Evolutionary conservation across 805 yeast species (phyloP).

Genomic region (Teunomyces gatunensis): DNA sequence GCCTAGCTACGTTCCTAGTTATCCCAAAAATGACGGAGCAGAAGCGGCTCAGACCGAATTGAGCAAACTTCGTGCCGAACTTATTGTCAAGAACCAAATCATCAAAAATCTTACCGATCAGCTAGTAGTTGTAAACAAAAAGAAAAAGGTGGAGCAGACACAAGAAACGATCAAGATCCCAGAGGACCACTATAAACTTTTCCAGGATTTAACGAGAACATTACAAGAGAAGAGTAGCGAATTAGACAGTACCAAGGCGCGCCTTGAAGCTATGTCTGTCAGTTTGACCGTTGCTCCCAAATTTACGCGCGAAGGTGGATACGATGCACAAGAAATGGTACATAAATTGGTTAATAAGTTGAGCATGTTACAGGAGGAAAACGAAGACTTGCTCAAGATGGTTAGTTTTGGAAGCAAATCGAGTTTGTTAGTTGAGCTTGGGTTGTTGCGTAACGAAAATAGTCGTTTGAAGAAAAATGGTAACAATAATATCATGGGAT

Average conservation of each 20-base stretch:
- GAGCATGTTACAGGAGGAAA: slow-evolving; percentile 61
- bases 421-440: slow-evolving; percentile 66
- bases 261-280: slow-evolving; percentile 59
- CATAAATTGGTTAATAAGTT: slow-evolving; percentile 68
- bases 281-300: slow-evolving; percentile 20
- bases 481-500: not conserved
- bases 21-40: slow-evolving; percentile 1
- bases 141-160: not conserved
- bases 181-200: slow-evolving; percentile 43
- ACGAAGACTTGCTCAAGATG: slow-evolving; percentile 66
- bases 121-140: slow-evolving; percentile 18
- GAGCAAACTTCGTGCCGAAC: slow-evolving; percentile 44
- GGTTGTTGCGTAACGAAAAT: slow-evolving; percentile 49
- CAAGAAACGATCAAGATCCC: slow-evolving; percentile 34
- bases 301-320: slow-evolving; percentile 55
- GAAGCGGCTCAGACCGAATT: slow-evolving; percentile 5
- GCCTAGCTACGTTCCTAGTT: slow-evolving; percentile 29
- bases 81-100: slow-evolving; percentile 53
- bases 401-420: slow-evolving; percentile 73
- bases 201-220: slow-evolving; percentile 46
- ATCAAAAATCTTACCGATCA: slow-evolving; percentile 35
- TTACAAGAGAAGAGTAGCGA: slow-evolving; percentile 47
- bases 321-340: slow-evolving; percentile 71
- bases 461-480: slow-evolving; percentile 4
- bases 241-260: slow-evolving; percentile 56